Base-by-base conservation (phyloP, 441 rosid species). In the Erodium texanum region DNA sequence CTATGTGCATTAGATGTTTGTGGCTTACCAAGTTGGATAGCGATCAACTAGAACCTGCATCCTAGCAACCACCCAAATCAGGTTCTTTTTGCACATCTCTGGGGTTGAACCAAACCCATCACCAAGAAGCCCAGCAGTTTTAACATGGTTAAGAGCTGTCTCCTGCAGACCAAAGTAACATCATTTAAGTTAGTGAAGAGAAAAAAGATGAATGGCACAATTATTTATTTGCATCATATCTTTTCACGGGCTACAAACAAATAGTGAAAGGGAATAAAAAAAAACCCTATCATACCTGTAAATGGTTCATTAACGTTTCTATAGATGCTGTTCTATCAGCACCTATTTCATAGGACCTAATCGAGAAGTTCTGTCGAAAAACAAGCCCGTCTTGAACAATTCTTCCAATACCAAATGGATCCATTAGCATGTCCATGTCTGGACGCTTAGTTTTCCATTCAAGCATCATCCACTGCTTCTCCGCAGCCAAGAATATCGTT, bases 381-480 rank as follows among this genome's bases (percentile, higher is more conserved):
- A 87, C 85, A 70, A 88, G 78, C 22, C 97, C 96, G 74, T 94
- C 98, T 73, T 90, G 92, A 75, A 94, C 98, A 23, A 94, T 86
- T 72, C 83, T 88, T 65, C 97, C 99, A 10, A 90, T 62, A 27
- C 93, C 96, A 34, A 88, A 90, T 0, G 96, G 96, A 69, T 94
- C 96, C 50, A 84, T 77, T 10, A 88, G 79, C 96, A 90, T 81
- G 15, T 41, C 48, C n/a, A 41, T 41, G 71, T 94, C 99, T 16
- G 96, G 29, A 43, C 97, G 85, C 73, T 84, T 87, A 0, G 98
- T 96, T 80, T 94, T 92, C 98, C 97, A 90, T 62, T 94, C 98
- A 66, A 94, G 94, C 97, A 92, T 94, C 98, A 84, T 94, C 98
- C 98, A 94, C 80, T 94, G 99, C 78, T 94, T 94, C 83, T 94